Evolutionary conservation across 2,329 filamentous ascomycete genomes (phyloP).

Genomic region (Hymenoscyphus fraxineus): DNA sequence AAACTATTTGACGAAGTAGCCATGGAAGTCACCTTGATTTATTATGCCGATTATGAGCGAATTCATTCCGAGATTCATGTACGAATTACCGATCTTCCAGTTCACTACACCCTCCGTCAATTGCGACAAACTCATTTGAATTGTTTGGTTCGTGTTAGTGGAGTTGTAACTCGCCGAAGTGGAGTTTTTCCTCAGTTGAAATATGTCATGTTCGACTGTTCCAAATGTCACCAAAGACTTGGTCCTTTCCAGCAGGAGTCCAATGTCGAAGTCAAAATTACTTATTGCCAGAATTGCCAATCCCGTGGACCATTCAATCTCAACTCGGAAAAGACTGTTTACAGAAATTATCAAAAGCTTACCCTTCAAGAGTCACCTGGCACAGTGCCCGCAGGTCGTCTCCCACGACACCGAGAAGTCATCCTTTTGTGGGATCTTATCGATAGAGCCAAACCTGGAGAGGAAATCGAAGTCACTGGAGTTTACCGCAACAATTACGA

Average conservation of each 20-base stretch:
- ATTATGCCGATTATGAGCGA: constrained; percentile 95
- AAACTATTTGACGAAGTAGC: constrained; percentile 96
- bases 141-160: constrained; percentile 88
- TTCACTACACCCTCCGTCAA: constrained; percentile 92
- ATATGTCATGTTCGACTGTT: constrained; percentile 97
- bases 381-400: constrained; percentile 90
- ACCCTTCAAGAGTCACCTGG: constrained; percentile 96
- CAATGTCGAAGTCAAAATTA: constrained; percentile 92
- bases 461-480: constrained; percentile 95
- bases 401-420: constrained; percentile 90
- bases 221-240: constrained; percentile 85
- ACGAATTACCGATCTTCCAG: constrained; percentile 89
- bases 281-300: constrained; percentile 95
- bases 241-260: constrained; percentile 98
- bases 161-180: constrained; percentile 88
- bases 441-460: constrained; percentile 91
- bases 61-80: constrained; percentile 98
- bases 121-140: constrained; percentile 94
- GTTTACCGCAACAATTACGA: constrained; percentile 99
- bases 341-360: constrained; percentile 97
- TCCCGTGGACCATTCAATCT: constrained; percentile 90
- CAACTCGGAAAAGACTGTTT: constrained; percentile 96
- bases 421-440: constrained; percentile 96
- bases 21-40: constrained; percentile 91
- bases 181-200: constrained; percentile 98